phyloP scores from a whole-genome alignment of 768 basidiomycete genomes.

The Auricularia auricula-judae region DNA sequence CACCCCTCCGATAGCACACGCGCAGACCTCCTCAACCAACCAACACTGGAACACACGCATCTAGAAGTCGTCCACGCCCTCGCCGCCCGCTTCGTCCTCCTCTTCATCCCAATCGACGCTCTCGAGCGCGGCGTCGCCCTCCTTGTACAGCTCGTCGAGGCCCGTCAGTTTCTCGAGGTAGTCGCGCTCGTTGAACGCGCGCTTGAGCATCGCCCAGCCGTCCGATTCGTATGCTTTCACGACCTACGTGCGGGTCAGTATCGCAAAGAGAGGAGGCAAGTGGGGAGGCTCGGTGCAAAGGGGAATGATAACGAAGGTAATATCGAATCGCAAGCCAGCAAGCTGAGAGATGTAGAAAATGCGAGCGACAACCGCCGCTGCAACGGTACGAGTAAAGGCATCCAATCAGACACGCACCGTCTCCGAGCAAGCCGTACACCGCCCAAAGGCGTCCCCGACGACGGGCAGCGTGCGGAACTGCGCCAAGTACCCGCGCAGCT shows the following conservation, averaged over 20 bases:
- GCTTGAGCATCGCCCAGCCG: conserved; percentile 68
- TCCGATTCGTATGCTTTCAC: conserved; percentile 69
- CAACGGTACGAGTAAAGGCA: too few relatives aligned
- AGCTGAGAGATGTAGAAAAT: too few relatives aligned
- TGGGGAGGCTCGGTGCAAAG: too few relatives aligned
- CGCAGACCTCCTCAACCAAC: too few relatives aligned
- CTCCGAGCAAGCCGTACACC: conserved; percentile 87
- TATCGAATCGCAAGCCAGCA: too few relatives aligned
- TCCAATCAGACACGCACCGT: conserved; percentile 33
- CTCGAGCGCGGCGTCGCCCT: conserved; percentile 62
- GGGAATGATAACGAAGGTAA: too few relatives aligned
- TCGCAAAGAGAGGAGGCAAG: too few relatives aligned
- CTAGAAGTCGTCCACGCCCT: conserved; percentile 18
- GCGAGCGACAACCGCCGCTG: too few relatives aligned
- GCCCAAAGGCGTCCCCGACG: conserved; percentile 74
- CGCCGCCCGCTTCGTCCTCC: conserved; percentile 28
- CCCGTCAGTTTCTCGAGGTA: conserved; percentile 67
- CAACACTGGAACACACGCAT: too few relatives aligned
- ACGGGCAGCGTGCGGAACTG: conserved; percentile 80
- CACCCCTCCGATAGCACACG: too few relatives aligned
- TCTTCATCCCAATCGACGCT: conserved; percentile 66
- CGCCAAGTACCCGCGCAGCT: conserved; percentile 80
- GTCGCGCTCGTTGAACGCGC: conserved; percentile 73
- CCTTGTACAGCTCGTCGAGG: conserved; percentile 62
- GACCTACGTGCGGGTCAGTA: conserved; percentile 34